Evolutionary conservation across 129 eudicot species (phyloP).

Genomic region (Helianthus annuus): HanXRQr2.0-SUNRISE NC_035443.2:129853965-129854464

Average conservation of each 20-base stretch:
- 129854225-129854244: background rate
- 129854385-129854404: too few relatives aligned
- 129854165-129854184: conserved; percentile 10
- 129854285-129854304: too few relatives aligned
- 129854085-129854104: background rate
- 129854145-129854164: conserved; percentile 13
- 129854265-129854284: too few relatives aligned
- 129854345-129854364: too few relatives aligned
- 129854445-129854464: too few relatives aligned
- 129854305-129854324: too few relatives aligned
- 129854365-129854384: too few relatives aligned
- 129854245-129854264: background rate
- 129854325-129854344: too few relatives aligned
- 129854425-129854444: too few relatives aligned
- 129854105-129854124: background rate
- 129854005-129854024: conserved; percentile 70
- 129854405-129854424: too few relatives aligned
- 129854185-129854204: conserved; percentile 14
- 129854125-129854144: conserved; percentile 18
- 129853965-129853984: conserved; percentile 49
- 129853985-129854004: conserved; percentile 62
- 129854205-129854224: background rate
- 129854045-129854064: background rate
- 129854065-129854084: background rate
- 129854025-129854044: conserved; percentile 51